Evolutionary conservation across 352 stramenopile species (phyloP), one percentile per base, ranked within the genome.

Genomic region (Blastocystis hominis): DNA sequence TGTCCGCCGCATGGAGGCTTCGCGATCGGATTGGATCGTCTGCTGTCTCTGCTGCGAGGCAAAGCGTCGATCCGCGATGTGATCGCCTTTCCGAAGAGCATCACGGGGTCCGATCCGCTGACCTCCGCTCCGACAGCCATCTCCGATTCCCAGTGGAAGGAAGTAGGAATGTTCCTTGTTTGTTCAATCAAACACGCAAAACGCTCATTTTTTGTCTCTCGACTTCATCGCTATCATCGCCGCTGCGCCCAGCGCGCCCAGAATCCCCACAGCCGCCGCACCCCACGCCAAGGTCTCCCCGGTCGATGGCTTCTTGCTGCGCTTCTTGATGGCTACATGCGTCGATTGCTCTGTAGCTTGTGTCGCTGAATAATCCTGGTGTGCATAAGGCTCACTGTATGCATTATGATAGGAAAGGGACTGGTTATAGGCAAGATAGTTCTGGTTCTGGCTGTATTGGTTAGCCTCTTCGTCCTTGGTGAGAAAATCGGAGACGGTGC

Each of bases 81-180:
- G 56, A 95, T 96, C 63, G 93, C 93, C 44, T 96, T 96, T 88
- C 93, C 93, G 0, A 96, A 96, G 89, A 94, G 93, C 6, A 91
- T 93, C 2, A 94, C 92, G 6, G 93, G 93, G 38, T 93, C 94
- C 55, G 93, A 96, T 84, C 91, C 94, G 47, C 94, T 96, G 91
- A 95, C 92, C 0, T 93, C 91, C 40, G 91, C 93, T 0, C 93
- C 93, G 13, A 88, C 86, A 3, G 17, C 30, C n/a, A 86, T 89
- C 3, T 63, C 36, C 4, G 64, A 79, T 30, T 77, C 24, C 3
- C 30, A 70, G 46, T 70, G 54, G 59, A 84, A 62, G 50, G 72
- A 76, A 76, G 64, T 76, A 9, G 64, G 64, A 50, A 56, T 76
- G 38, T 76, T 7, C 36, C 13, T 20, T 64, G 55, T 64, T 64